Base-by-base conservation (phyloP, 106 monocot genomes). In the Xerophyta viscosa region DNA sequence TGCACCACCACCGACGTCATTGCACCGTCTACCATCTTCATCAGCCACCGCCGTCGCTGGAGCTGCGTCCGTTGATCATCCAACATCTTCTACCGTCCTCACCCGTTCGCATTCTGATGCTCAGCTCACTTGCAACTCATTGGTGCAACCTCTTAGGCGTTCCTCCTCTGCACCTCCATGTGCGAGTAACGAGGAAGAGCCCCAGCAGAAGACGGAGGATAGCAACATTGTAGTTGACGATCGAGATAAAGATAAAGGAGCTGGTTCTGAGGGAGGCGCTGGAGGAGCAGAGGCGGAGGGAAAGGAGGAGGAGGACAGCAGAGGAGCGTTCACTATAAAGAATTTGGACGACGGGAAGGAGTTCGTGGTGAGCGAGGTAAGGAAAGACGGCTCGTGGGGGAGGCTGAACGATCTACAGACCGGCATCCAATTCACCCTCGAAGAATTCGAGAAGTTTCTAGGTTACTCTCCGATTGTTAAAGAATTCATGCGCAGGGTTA, bases 321-420 rank as follows among this genome's bases (percentile, higher is more conserved):
- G 24, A 33, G 31, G n/a, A 19, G 8, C 71, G 29, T 68, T 65
- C 72, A 82, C 63, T 41, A 78, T 94, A 29, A 96, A 77, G 71
- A 76, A 85, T 24, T 64, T 82, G 20, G 96, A 89, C 66, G 78
- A 75, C 5, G 96, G 96, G 9, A 85, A 82, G 66, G 85, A 89
- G 66, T 79, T 82, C 41, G 76, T 77, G 53, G 70, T 85, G 37
- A 81, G 74, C 56, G 72, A 70, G 37, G 20, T 61, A 10, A 20
- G 53, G 8, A 63, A 81, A 30, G 69, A 78, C 30, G 83, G 69
- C 6, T 42, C 57, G 2, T 60, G 64, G 57, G 75, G 58, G 45
- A 50, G 69, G 30, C 58, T 81, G 52, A 77, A 77, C 18, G 84
- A 84, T 62, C 10, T 62, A 1, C 77, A 87, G 63, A 83, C 70